These are phyloP conservation scores for Leccinum glutinopallens DNA, from an alignment of 1,284 basidiomycete species.

Conservation along the genomic window DNA sequence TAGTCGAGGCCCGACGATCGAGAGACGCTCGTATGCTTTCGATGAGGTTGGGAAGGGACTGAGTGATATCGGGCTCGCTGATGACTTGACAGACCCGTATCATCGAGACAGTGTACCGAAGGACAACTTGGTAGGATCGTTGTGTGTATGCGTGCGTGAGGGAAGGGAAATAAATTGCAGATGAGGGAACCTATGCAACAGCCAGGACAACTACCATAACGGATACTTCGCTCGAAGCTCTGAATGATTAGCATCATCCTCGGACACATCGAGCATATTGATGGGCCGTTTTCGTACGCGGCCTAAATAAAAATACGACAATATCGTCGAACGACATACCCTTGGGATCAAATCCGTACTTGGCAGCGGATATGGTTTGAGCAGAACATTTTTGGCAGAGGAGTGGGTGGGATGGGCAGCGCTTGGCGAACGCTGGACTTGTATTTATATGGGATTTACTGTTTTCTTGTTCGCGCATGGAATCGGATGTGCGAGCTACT, in stretches of 20 bases:
- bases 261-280: slow-evolving; percentile 61
- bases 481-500: not conserved
- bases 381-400: not conserved
- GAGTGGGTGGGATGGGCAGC: not conserved
- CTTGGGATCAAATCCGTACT: slow-evolving; percentile 52
- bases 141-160: too few relatives aligned
- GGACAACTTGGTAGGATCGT: slow-evolving; percentile 64
- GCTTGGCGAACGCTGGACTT: not conserved
- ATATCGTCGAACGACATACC: slow-evolving; percentile 39
- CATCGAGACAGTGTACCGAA: slow-evolving; percentile 55
- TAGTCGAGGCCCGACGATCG: slow-evolving; percentile 63
- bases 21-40: slow-evolving; percentile 58
- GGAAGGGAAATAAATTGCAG: too few relatives aligned
- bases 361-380: slow-evolving; percentile 21
- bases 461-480: not conserved
- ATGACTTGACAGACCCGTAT: slow-evolving; percentile 59
- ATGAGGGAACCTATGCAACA: too few relatives aligned
- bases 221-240: slow-evolving; percentile 28
- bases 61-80: slow-evolving; percentile 45
- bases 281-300: slow-evolving; percentile 47
- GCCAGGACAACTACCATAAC: too few relatives aligned
- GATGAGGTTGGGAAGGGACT: slow-evolving; percentile 45
- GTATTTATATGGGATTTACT: not conserved
- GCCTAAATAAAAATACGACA: slow-evolving; percentile 35
- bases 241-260: slow-evolving; percentile 52